A percentile compares a stretch with the other conserved stretches of the same genome.
These are phyloP conservation scores for Sclerotinia borealis DNA, from an alignment of 2,329 filamentous ascomycete species.

Conservation along the genomic window DNA sequence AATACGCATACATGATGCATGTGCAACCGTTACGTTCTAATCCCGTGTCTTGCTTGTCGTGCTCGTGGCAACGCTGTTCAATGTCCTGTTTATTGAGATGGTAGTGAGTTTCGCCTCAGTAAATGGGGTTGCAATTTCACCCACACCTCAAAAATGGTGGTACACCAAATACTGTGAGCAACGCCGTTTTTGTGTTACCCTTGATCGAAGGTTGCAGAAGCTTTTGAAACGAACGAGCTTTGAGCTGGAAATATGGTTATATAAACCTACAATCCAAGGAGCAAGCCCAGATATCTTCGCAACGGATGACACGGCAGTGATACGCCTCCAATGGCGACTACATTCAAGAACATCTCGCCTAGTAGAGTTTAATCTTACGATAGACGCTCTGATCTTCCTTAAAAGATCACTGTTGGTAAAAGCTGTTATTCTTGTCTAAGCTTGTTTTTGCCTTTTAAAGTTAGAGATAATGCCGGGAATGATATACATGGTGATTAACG, in stretches of 20 bases:
- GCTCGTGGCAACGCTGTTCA: slow-evolving; percentile 10
- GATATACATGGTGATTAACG: background rate
- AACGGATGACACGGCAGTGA: background rate
- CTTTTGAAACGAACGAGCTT: slow-evolving; percentile 11
- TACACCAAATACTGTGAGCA: background rate
- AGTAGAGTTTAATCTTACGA: background rate
- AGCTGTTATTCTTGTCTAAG: background rate
- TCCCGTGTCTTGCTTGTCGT: background rate
- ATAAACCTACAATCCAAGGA: background rate
- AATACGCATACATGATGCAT: slow-evolving; percentile 3
- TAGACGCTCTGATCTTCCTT: background rate
- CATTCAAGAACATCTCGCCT: background rate
- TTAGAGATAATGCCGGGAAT: background rate
- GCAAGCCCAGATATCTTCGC: background rate
- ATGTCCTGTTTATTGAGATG: background rate
- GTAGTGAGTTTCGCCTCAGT: background rate
- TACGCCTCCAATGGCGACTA: background rate
- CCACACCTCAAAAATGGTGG: background rate
- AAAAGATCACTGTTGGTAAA: background rate
- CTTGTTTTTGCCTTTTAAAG: background rate
- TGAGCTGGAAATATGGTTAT: background rate
- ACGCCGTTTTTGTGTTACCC: background rate
- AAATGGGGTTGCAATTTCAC: background rate
- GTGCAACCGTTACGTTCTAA: slow-evolving; percentile 3
- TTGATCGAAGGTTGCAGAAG: slow-evolving; percentile 11